Evolutionary conservation across 805 yeast genomes (phyloP).

Genomic region (Lipomyces sp.): DNA sequence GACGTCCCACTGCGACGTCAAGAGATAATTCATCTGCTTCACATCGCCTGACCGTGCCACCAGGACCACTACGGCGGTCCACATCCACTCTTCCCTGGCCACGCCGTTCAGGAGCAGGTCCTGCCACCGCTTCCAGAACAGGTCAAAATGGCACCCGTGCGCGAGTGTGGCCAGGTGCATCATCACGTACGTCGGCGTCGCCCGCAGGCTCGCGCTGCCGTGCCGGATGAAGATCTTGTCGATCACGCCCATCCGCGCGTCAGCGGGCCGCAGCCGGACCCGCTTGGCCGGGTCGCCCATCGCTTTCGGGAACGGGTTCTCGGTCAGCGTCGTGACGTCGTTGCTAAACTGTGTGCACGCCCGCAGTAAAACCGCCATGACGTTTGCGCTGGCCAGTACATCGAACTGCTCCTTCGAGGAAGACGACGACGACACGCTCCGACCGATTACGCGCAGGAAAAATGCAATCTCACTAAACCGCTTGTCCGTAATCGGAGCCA

Average conservation of each 20-base stretch:
- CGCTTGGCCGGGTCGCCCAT: conserved; percentile 1
- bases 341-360: conserved; percentile 28
- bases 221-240: conserved; percentile 17
- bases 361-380: conserved; percentile 10
- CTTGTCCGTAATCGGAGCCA: conserved; percentile 20
- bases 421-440: neutral
- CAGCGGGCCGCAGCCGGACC: neutral
- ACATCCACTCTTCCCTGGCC: conserved; percentile 25
- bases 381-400: neutral
- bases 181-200: conserved; percentile 23
- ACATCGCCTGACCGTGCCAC: conserved; percentile 35
- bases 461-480: conserved; percentile 10
- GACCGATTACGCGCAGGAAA: conserved; percentile 1
- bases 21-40: conserved; percentile 11
- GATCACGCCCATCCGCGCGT: conserved; percentile 12
- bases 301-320: neutral
- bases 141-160: conserved; percentile 31
- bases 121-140: conserved; percentile 37
- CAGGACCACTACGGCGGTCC: conserved; percentile 32
- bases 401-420: neutral
- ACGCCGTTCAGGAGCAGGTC: conserved; percentile 20
- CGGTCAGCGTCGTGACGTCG: neutral
- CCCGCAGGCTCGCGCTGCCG: conserved; percentile 14
- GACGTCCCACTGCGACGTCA: conserved; percentile 11
- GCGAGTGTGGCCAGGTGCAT: conserved; percentile 34